Percentiles rank a stretch among this genome's conserved stretches.
Evolutionary conservation across 805 yeast species (phyloP).

Genomic region (Ascoidea tarda): DNA sequence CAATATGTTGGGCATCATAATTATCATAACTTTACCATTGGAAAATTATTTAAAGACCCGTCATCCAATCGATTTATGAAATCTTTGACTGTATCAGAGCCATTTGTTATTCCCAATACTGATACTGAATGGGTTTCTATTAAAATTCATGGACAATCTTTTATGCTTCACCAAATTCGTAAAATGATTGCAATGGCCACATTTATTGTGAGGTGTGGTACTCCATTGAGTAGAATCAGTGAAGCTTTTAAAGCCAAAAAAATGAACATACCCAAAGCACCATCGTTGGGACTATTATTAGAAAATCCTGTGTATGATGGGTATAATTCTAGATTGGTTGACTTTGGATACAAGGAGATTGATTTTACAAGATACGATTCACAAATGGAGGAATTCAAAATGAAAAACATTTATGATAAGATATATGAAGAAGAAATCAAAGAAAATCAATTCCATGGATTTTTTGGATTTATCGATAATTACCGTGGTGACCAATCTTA

Average conservation of each 20-base stretch:
- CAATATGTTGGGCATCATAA: slow-evolving; percentile 80
- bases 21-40: slow-evolving; percentile 79
- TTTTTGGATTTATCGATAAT: slow-evolving; percentile 81
- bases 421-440: slow-evolving; percentile 81
- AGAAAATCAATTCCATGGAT: slow-evolving; percentile 82
- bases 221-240: slow-evolving; percentile 60
- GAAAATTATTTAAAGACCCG: slow-evolving; percentile 73
- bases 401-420: slow-evolving; percentile 80
- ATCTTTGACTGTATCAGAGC: slow-evolving; percentile 64
- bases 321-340: slow-evolving; percentile 56
- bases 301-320: slow-evolving; percentile 89
- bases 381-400: slow-evolving; percentile 77
- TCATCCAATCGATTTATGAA: slow-evolving; percentile 80
- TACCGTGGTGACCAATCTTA: slow-evolving; percentile 54
- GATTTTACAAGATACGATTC: slow-evolving; percentile 50
- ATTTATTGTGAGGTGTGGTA: slow-evolving; percentile 71
- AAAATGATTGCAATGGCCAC: slow-evolving; percentile 97
- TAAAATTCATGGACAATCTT: slow-evolving; percentile 95
- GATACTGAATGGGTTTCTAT: slow-evolving; percentile 93
- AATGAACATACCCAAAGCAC: slow-evolving; percentile 92
- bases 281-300: slow-evolving; percentile 81
- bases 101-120: slow-evolving; percentile 80
- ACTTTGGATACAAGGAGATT: slow-evolving; percentile 66
- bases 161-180: slow-evolving; percentile 95
- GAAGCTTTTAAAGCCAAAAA: slow-evolving; percentile 66